Percentiles rank a stretch among this genome's conserved stretches.
Evolutionary conservation across 139 green algal genomes (phyloP).

Genomic region (Tetraselmis striata): DNA sequence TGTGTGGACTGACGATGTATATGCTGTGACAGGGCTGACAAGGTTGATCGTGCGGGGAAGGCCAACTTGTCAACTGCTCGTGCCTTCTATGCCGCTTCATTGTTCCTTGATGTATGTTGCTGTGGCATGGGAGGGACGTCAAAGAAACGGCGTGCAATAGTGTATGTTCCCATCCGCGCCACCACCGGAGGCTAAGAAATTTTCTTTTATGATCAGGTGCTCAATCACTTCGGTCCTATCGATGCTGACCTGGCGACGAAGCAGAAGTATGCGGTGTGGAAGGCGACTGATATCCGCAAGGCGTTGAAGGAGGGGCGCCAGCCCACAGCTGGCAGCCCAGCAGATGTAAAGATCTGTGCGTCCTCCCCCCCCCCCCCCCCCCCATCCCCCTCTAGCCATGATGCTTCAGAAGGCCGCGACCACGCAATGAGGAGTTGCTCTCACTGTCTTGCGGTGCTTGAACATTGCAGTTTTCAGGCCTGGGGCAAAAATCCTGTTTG

Average conservation of each 20-base stretch:
- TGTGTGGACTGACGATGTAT: too few relatives aligned
- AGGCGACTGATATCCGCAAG: slow-evolving; percentile 79
- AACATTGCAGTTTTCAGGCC: slow-evolving; percentile 17
- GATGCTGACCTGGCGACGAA: slow-evolving; percentile 62
- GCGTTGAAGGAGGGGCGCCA: slow-evolving; percentile 67
- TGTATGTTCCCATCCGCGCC: background rate
- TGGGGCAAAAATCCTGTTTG: slow-evolving; percentile 25
- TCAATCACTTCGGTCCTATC: slow-evolving; percentile 66
- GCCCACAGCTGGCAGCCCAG: slow-evolving; percentile 32
- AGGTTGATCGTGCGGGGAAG: slow-evolving; percentile 51
- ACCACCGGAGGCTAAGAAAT: too few relatives aligned
- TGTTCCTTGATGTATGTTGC: slow-evolving; percentile 81
- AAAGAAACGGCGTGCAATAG: too few relatives aligned
- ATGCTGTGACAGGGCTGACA: slow-evolving; percentile 56
- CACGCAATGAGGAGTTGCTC: too few relatives aligned
- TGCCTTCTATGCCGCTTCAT: slow-evolving; percentile 75
- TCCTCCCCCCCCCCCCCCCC: too few relatives aligned
- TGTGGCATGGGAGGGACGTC: too few relatives aligned
- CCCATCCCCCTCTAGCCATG: too few relatives aligned
- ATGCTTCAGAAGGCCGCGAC: too few relatives aligned
- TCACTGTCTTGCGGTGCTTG: too few relatives aligned
- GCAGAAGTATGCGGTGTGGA: slow-evolving; percentile 77
- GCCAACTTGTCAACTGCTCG: slow-evolving; percentile 63
- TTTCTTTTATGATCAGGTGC: slow-evolving; percentile 33
- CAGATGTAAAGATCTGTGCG: slow-evolving; percentile 11